Conservation (phyloP, 2,329 filamentous ascomycete species). For the Xenosphaeropsis pyriputrescens region DNA sequence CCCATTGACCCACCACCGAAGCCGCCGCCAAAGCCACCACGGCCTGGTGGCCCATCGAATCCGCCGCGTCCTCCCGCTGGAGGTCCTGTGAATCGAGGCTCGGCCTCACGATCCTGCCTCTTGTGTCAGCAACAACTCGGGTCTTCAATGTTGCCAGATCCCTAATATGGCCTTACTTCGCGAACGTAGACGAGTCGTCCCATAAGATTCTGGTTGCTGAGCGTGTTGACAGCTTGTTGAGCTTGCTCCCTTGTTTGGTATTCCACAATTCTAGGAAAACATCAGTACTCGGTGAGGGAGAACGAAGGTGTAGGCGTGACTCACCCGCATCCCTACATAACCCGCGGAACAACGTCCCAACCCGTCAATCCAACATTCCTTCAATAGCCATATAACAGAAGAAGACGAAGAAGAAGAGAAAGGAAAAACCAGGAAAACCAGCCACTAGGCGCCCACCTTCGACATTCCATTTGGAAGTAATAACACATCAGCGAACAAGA, state of each 20-base stretch:
- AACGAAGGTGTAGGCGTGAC: slow-evolving; percentile 22
- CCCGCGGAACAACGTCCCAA: slow-evolving; percentile 75
- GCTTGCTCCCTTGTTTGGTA: slow-evolving; percentile 99
- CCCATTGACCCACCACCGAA: slow-evolving; percentile 38
- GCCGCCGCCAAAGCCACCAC: slow-evolving; percentile 22
- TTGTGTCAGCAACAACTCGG: slow-evolving; percentile 3
- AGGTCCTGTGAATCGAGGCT: slow-evolving; percentile 84
- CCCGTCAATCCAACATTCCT: slow-evolving; percentile 99
- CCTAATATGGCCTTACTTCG: slow-evolving; percentile 47
- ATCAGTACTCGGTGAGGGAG: slow-evolving; percentile 6
- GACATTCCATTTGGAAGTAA: slow-evolving; percentile 99
- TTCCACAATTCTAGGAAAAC: slow-evolving; percentile 82
- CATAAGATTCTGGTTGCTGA: slow-evolving; percentile 99
- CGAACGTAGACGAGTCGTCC: slow-evolving; percentile 96
- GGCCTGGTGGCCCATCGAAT: slow-evolving; percentile 26
- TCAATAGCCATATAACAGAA: slow-evolving; percentile 43
- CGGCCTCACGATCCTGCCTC: slow-evolving; percentile 81
- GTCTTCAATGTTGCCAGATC: not conserved
- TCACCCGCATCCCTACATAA: slow-evolving; percentile 99
- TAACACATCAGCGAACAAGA: slow-evolving; percentile 98
- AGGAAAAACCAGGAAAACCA: slow-evolving; percentile 59
- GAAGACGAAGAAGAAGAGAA: slow-evolving; percentile 41
- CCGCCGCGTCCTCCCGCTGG: slow-evolving; percentile 48
- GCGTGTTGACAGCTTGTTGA: slow-evolving; percentile 88
- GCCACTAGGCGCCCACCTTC: slow-evolving; percentile 98